Conservation (phyloP, 371 early-diverging fungal species). For the Batkoa obscura region DNA sequence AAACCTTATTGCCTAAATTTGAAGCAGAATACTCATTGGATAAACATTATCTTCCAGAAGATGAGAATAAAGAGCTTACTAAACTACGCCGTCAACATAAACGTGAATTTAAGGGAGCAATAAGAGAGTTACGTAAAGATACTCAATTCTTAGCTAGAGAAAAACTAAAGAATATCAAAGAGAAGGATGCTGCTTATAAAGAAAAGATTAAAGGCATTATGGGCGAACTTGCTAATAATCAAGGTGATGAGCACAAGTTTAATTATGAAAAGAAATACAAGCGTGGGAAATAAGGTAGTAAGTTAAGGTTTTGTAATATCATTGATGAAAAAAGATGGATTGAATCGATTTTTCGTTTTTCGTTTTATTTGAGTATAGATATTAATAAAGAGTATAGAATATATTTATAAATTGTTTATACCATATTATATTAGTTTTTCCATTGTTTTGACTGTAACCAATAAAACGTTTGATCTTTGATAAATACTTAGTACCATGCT, state of each 20-base stretch:
- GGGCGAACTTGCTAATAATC: conserved; percentile 52
- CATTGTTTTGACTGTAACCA: too few species aligned
- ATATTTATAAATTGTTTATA: too few species aligned
- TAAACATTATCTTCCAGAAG: conserved; percentile 59
- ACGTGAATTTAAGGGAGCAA: conserved; percentile 81
- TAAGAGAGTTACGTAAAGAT: conserved; percentile 88
- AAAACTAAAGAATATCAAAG: conserved; percentile 39
- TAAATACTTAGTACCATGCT: too few species aligned
- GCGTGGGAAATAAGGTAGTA: background rate
- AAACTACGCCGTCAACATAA: conserved; percentile 62
- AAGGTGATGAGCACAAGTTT: conserved; percentile 47
- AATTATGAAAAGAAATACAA: conserved; percentile 33
- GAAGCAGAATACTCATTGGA: conserved; percentile 64
- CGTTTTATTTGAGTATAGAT: background rate
- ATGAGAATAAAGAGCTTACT: conserved; percentile 44
- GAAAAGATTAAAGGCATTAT: conserved; percentile 73
- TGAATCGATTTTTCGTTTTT: background rate
- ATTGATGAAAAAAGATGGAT: background rate
- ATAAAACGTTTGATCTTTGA: too few species aligned
- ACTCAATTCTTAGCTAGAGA: conserved; percentile 65
- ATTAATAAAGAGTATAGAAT: background rate
- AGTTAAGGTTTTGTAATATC: background rate
- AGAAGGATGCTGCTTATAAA: conserved; percentile 64
- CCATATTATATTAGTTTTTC: too few species aligned
- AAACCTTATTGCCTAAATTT: conserved; percentile 77